Percentiles rank a stretch among this genome's conserved stretches.
Evolutionary conservation across 1,139 yeast genomes (phyloP).

Genomic region (Candida tetrigidarum): DNA sequence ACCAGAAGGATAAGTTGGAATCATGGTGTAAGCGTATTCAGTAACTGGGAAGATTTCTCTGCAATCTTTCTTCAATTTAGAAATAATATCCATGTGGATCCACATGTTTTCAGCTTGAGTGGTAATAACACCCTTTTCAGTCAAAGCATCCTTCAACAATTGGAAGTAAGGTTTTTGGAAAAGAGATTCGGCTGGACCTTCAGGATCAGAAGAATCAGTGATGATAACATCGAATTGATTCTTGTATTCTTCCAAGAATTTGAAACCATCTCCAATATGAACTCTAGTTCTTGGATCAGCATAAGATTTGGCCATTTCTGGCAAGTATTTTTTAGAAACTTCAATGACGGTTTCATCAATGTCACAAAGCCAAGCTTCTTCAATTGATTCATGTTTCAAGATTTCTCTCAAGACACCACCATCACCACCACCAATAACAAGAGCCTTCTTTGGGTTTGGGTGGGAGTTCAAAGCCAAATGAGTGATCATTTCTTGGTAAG

Average conservation of each 20-base stretch:
- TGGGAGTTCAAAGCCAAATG: constrained; percentile 90
- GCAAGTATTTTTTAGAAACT: constrained; percentile 81
- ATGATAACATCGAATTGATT: constrained; percentile 85
- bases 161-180: constrained; percentile 88
- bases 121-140: constrained; percentile 85
- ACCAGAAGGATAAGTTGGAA: constrained; percentile 94
- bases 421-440: constrained; percentile 96
- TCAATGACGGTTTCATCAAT: constrained; percentile 90
- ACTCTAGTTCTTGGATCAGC: constrained; percentile 81
- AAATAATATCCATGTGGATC: constrained; percentile 81
- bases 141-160: constrained; percentile 76
- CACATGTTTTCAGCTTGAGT: constrained; percentile 93
- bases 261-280: constrained; percentile 91
- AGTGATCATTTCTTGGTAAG: constrained; percentile 95
- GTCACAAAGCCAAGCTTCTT: constrained; percentile 87
- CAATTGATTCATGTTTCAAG: constrained; percentile 82
- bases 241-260: constrained; percentile 75
- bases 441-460: constrained; percentile 86
- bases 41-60: constrained; percentile 83
- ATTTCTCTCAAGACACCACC: constrained; percentile 95
- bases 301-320: constrained; percentile 81
- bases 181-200: constrained; percentile 91
- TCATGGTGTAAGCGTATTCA: constrained; percentile 84
- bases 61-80: constrained; percentile 76
- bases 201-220: constrained; percentile 96